A percentile compares a stretch with the other conserved stretches of the same genome.
Conservation (phyloP, 306 rosid species). For the Cicer cuneatum region DNA sequence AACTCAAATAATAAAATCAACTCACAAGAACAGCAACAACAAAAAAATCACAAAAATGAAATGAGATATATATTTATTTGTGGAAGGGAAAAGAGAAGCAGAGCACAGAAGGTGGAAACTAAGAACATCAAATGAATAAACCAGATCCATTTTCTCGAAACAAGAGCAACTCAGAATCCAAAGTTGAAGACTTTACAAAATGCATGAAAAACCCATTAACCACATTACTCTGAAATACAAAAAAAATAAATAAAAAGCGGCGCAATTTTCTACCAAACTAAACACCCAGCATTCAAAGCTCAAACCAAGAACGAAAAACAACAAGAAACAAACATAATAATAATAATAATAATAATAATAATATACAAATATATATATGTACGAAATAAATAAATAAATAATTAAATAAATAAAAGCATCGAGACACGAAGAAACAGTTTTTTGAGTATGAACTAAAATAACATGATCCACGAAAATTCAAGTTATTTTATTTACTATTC, state of each 20-base stretch:
- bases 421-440: conserved; percentile 44
- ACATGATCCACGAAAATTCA: conserved; percentile 67
- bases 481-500: conserved; percentile 43
- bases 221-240: conserved; percentile 50
- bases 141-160: conserved; percentile 62
- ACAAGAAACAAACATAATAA: conserved; percentile 9
- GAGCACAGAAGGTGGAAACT: conserved; percentile 30
- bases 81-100: background rate
- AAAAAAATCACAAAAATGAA: background rate
- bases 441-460: conserved; percentile 50
- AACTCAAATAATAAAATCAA: conserved; percentile 40
- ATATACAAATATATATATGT: conserved; percentile 28
- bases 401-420: conserved; percentile 1
- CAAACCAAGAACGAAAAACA: background rate
- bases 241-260: conserved; percentile 8
- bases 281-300: conserved; percentile 40
- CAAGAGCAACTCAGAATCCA: conserved; percentile 39
- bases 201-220: conserved; percentile 49
- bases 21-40: background rate
- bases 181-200: conserved; percentile 46
- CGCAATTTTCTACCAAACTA: conserved; percentile 42
- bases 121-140: conserved; percentile 41
- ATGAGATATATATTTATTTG: conserved; percentile 12
- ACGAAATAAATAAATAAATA: background rate
- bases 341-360: background rate